A percentile compares a stretch with the other conserved stretches of the same genome.
Evolutionary conservation across 176 grass and related monocot species (phyloP).

Genomic region (Triticum monococcum): DNA sequence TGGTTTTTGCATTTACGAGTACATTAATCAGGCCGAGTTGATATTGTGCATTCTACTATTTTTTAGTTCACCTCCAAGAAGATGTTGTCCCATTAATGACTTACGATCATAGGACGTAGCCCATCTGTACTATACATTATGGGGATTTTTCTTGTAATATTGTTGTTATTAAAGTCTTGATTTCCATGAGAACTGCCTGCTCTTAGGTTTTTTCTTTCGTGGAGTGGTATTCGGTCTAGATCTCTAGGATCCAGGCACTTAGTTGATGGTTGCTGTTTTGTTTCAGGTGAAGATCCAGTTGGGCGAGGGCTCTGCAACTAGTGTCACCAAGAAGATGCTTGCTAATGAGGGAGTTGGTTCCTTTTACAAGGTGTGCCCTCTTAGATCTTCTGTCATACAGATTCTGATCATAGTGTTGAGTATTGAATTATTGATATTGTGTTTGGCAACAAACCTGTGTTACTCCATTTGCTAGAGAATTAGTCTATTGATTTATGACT

Average conservation of each 20-base stretch:
- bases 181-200: background rate
- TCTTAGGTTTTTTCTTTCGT: background rate
- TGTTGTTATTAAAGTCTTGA: background rate
- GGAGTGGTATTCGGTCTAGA: background rate
- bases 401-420: background rate
- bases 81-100: background rate
- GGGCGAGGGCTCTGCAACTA: slow-evolving; percentile 71
- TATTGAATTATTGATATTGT: background rate
- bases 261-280: background rate
- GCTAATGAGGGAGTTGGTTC: slow-evolving; percentile 59
- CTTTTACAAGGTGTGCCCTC: slow-evolving; percentile 71
- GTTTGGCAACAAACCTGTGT: background rate
- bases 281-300: slow-evolving; percentile 85
- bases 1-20: background rate
- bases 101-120: background rate
- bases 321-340: slow-evolving; percentile 76
- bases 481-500: background rate
- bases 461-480: background rate
- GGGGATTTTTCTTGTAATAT: background rate
- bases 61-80: background rate
- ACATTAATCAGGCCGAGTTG: background rate
- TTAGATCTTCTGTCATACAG: background rate
- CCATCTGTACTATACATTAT: background rate
- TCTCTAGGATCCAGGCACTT: background rate
- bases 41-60: background rate